Percentiles rank a stretch among this genome's conserved stretches.
Evolutionary conservation across 805 yeast genomes (phyloP).

Genomic region (Kluyveromyces aestuarii): DNA sequence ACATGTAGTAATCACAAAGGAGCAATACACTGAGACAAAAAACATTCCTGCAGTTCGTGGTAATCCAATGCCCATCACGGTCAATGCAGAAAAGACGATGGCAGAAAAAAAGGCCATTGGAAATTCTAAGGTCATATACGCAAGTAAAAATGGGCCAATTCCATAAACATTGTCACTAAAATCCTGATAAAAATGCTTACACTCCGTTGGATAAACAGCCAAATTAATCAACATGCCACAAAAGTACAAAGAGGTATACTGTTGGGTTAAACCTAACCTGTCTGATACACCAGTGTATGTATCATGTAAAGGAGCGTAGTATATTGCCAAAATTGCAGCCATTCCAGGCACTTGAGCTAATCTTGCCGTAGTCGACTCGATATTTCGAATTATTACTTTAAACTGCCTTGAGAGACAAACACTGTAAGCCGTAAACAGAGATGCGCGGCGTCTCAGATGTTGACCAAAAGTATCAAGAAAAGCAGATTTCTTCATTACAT

Average conservation of each 20-base stretch:
- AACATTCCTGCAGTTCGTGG: slow-evolving; percentile 60
- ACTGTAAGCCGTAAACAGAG: slow-evolving; percentile 25
- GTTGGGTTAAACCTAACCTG: slow-evolving; percentile 70
- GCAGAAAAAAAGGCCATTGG: slow-evolving; percentile 16
- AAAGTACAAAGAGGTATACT: slow-evolving; percentile 61
- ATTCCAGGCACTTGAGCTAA: slow-evolving; percentile 54
- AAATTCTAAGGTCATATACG: slow-evolving; percentile 25
- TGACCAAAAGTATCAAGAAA: slow-evolving; percentile 12
- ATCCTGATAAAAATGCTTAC: slow-evolving; percentile 72
- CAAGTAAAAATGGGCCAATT: slow-evolving; percentile 46
- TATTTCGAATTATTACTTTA: slow-evolving; percentile 35
- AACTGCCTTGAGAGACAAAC: slow-evolving; percentile 31
- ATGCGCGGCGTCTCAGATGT: slow-evolving; percentile 16
- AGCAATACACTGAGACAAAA: slow-evolving; percentile 50
- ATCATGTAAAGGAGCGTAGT: slow-evolving; percentile 50
- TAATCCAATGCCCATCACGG: slow-evolving; percentile 57
- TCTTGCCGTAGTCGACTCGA: slow-evolving; percentile 56
- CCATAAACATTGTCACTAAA: slow-evolving; percentile 66
- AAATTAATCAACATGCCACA: slow-evolving; percentile 75
- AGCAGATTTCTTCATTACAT: slow-evolving; percentile 9
- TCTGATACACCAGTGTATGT: slow-evolving; percentile 45
- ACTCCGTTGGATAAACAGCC: slow-evolving; percentile 64
- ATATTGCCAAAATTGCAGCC: slow-evolving; percentile 58
- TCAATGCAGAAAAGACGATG: slow-evolving; percentile 20
- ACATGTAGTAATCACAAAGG: slow-evolving; percentile 50